Evolutionary conservation across 805 yeast genomes (phyloP).

Genomic region (Sugiyamaella boreocaroliniensis): DNA sequence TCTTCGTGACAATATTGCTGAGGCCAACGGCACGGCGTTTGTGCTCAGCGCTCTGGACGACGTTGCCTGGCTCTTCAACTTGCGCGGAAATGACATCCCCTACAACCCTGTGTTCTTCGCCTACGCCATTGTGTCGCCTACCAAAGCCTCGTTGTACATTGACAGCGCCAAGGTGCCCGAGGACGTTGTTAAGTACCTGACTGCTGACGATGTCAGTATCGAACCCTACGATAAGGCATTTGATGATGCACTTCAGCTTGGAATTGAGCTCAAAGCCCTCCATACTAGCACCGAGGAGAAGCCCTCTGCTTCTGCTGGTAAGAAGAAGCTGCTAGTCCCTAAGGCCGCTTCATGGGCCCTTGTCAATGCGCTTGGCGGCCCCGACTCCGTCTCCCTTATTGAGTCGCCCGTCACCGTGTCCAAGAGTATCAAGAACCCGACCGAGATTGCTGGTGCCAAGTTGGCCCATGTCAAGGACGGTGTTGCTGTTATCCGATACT

Average conservation of each 20-base stretch:
- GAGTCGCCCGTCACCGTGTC: conserved; percentile 57
- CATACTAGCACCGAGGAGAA: conserved; percentile 18
- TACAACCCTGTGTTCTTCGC: conserved; percentile 84
- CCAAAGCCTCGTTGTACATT: conserved; percentile 45
- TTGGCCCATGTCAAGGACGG: conserved; percentile 82
- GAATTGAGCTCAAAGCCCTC: conserved; percentile 10
- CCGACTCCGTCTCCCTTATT: conserved; percentile 35
- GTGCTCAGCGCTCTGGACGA: conserved; percentile 76
- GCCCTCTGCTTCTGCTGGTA: conserved; percentile 8
- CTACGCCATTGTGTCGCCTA: conserved; percentile 46
- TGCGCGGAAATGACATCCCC: conserved; percentile 77
- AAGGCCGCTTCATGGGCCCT: conserved; percentile 63
- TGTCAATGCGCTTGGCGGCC: conserved; percentile 42
- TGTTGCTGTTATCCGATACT: conserved; percentile 61
- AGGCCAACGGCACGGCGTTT: conserved; percentile 37
- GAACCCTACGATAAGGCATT: conserved; percentile 54
- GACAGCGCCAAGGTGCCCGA: conserved; percentile 40
- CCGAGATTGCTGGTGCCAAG: conserved; percentile 66
- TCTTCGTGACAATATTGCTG: conserved; percentile 28
- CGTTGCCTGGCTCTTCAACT: conserved; percentile 82
- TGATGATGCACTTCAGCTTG: conserved; percentile 38
- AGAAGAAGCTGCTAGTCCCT: conserved; percentile 45
- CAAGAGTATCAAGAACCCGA: conserved; percentile 69
- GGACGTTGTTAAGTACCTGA: conserved; percentile 37
- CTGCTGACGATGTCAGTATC: conserved; percentile 41